Conservation (phyloP, 352 stramenopile species). For the Phytophthora capsici region DNA sequence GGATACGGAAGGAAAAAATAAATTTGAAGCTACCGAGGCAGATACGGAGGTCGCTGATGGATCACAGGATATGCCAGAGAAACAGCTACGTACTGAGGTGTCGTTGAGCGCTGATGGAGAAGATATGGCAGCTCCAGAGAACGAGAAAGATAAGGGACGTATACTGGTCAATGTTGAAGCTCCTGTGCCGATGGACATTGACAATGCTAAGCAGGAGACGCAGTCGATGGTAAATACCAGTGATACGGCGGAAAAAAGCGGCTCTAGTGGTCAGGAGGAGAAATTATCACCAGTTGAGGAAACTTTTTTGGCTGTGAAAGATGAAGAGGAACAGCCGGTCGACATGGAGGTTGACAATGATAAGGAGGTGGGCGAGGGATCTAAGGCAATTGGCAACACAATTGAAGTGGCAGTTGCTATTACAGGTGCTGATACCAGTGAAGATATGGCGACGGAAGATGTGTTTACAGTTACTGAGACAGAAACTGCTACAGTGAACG, state of each 20-base stretch:
- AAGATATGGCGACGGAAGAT: slow-evolving; percentile 8
- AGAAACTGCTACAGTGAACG: neutral
- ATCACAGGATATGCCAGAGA: neutral
- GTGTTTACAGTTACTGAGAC: neutral
- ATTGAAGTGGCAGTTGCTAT: neutral
- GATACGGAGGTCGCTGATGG: neutral
- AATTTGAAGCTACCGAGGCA: neutral
- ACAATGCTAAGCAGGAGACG: neutral
- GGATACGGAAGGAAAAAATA: slow-evolving; percentile 13
- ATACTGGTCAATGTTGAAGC: slow-evolving; percentile 4
- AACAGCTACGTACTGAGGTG: slow-evolving; percentile 2
- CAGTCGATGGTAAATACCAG: neutral
- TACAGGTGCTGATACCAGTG: neutral
- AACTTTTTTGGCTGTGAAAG: neutral
- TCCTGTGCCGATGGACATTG: slow-evolving; percentile 16
- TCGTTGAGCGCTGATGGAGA: neutral
- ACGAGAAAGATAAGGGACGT: neutral
- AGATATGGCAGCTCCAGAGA: slow-evolving; percentile 3
- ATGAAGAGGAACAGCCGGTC: neutral
- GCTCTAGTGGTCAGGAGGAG: neutral
- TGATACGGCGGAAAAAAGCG: neutral
- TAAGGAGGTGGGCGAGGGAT: neutral
- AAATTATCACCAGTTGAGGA: neutral
- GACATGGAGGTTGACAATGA: slow-evolving; percentile 13
- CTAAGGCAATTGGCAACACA: too few relatives aligned